phyloP scores from a whole-genome alignment of 495 filamentous ascomycete genomes.

The Aspergillus cavernicola region DNA sequence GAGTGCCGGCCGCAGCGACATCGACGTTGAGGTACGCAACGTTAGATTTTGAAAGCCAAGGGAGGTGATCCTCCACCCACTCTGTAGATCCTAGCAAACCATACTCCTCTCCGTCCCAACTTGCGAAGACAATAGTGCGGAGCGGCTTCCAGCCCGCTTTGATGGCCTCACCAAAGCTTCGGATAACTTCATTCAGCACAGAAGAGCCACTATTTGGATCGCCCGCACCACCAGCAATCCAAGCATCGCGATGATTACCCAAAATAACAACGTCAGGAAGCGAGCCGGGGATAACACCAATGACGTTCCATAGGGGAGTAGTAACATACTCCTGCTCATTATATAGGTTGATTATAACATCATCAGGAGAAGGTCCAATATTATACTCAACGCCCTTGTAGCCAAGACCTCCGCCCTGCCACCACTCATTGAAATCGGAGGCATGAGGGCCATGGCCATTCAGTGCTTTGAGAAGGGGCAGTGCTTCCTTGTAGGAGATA shows the following conservation, averaged over 20 bases:
- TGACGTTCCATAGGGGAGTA: slow-evolving; percentile 91
- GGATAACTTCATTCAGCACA: slow-evolving; percentile 79
- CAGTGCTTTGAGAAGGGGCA: slow-evolving; percentile 81
- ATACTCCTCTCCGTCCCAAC: slow-evolving; percentile 77
- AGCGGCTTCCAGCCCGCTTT: slow-evolving; percentile 80
- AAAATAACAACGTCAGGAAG: slow-evolving; percentile 79
- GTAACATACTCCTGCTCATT: slow-evolving; percentile 88
- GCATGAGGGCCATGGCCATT: slow-evolving; percentile 84
- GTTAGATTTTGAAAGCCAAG: slow-evolving; percentile 73
- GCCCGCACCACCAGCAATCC: slow-evolving; percentile 83
- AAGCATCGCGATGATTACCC: slow-evolving; percentile 96
- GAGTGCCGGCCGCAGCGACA: slow-evolving; percentile 52
- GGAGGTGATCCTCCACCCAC: slow-evolving; percentile 79
- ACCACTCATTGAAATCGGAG: slow-evolving; percentile 69
- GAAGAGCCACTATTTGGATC: slow-evolving; percentile 89
- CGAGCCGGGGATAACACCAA: slow-evolving; percentile 90
- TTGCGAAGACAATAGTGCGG: slow-evolving; percentile 72
- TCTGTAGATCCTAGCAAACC: slow-evolving; percentile 67
- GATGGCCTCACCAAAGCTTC: slow-evolving; percentile 74
- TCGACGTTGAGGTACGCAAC: slow-evolving; percentile 75
- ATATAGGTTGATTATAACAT: slow-evolving; percentile 72
- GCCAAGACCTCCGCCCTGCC: slow-evolving; percentile 67
- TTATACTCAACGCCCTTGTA: slow-evolving; percentile 89
- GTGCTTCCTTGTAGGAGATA: slow-evolving; percentile 80
- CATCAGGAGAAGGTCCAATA: slow-evolving; percentile 79